phyloP scores from a whole-genome alignment of 306 rosid genomes.

The Psophocarpus tetragonolobus region DNA sequence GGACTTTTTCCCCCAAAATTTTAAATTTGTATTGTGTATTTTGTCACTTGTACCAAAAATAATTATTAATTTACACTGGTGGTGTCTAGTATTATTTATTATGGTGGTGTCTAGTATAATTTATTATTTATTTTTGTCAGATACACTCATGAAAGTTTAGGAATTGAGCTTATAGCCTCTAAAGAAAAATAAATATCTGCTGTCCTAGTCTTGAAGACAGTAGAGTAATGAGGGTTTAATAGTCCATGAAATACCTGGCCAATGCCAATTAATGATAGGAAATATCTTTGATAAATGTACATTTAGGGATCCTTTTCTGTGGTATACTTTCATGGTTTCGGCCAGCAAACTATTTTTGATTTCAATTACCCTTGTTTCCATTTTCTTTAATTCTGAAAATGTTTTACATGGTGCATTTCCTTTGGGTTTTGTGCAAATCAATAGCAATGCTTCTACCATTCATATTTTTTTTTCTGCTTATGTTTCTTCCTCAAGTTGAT shows the following conservation, averaged over 20 bases:
- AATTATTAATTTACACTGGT: not conserved
- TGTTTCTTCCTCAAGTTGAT: not conserved
- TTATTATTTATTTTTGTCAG: not conserved
- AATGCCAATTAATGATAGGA: not conserved
- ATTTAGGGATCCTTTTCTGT: constrained; percentile 17
- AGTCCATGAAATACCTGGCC: not conserved
- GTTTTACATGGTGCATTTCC: not conserved
- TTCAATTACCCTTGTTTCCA: not conserved
- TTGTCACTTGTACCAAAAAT: not conserved
- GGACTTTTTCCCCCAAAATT: not conserved
- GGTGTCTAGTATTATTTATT: not conserved
- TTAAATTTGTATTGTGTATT: constrained; percentile 17
- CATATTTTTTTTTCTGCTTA: constrained; percentile 1
- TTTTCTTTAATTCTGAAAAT: constrained; percentile 1
- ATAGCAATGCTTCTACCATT: not conserved
- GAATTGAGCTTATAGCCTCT: constrained; percentile 8
- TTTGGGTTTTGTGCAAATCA: constrained; percentile 1
- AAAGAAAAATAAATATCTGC: constrained; percentile 11
- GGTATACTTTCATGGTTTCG: not conserved
- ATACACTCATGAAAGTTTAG: constrained; percentile 2
- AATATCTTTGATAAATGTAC: not conserved
- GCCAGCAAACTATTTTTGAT: constrained; percentile 8
- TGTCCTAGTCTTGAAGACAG: not conserved
- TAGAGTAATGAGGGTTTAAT: constrained; percentile 9
- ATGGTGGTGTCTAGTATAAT: not conserved